Base-by-base conservation (phyloP, 495 filamentous ascomycete species). In the Diplogelasinospora grovesii region DNA sequence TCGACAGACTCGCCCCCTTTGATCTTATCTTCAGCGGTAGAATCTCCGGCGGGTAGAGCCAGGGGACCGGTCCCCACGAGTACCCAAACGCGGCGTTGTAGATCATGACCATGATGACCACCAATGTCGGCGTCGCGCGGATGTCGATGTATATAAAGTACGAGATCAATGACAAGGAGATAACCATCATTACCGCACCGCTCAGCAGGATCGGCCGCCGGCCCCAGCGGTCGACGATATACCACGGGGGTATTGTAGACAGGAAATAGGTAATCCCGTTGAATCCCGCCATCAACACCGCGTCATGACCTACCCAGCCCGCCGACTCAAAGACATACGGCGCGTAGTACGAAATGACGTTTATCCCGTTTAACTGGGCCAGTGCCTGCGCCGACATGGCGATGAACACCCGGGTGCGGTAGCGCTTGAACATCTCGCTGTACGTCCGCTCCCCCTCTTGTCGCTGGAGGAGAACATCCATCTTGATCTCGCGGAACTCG, bases 311-410 rank as follows among this genome's bases (percentile, higher is more conserved):
- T 26, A 70, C 54, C 93, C 92, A 98, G 13, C 92, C 89, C 22
- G 93, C 92, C 19, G 86, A 86, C 63, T 96, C 90, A 54, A 98
- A 98, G 19, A 98, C 92, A 18, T 90, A 75, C 3, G 93, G 93
- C 0, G 93, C 90, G 51, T 98, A 98, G 68, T 98, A 98, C 13
- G 92, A 97, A 39, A 98, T 98, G 49, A 98, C 93, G 65, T 98
- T 98, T 64, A 98, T 98, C 31, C 92, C 92, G 65, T 97, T 98
- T 16, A 97, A 74, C 60, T 98, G 92, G 13, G 92, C 93, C 38
- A 98, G 75, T 1, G 85, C 86, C 56, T 98, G 92, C 4, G 92
- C 92, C 6, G 92, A 97, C 93, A 98, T 98, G 61, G 92, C 92
- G 64, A 98, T 97, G 55, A 97, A 83, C 47, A 98, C 88, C 25